A percentile compares a stretch with the other conserved stretches of the same genome.
These are phyloP conservation scores for Tephrocybe sp. DNA, from an alignment of 768 basidiomycete genomes.

Conservation along the genomic window DNA sequence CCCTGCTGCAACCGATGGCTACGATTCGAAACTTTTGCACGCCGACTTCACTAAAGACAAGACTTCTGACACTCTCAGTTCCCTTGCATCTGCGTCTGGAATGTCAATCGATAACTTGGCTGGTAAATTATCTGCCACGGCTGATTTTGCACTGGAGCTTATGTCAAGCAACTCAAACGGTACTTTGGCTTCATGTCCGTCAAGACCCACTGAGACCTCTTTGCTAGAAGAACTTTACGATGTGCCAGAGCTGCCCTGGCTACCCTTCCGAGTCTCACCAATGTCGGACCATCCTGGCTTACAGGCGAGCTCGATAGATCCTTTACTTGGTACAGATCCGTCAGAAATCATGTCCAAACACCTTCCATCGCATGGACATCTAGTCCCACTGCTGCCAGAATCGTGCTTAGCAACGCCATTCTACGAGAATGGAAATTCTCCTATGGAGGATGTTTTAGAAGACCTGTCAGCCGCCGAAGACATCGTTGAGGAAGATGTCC, in stretches of 20 bases:
- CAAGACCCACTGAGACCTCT: not conserved
- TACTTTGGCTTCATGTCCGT: not conserved
- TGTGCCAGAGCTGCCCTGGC: conserved; percentile 2
- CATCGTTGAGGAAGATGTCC: not conserved
- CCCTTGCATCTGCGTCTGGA: conserved; percentile 28
- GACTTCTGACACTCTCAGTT: conserved; percentile 20
- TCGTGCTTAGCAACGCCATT: not conserved
- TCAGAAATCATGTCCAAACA: conserved; percentile 28
- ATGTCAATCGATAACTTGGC: conserved; percentile 30
- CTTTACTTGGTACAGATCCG: conserved; percentile 34
- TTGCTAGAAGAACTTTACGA: conserved; percentile 7
- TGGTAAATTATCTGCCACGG: conserved; percentile 32
- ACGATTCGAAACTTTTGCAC: conserved; percentile 2
- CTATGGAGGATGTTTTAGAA: not conserved
- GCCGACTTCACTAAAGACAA: conserved; percentile 7
- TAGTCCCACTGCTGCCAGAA: not conserved
- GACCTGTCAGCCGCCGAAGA: not conserved
- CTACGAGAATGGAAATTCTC: not conserved
- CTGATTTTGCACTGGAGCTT: conserved; percentile 28
- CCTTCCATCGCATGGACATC: not conserved
- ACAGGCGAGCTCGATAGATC: conserved; percentile 12
- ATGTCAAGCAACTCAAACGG: conserved; percentile 14
- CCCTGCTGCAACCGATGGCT: not conserved
- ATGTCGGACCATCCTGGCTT: conserved; percentile 31
- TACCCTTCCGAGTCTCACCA: not conserved